Evolutionary conservation across 441 rosid species (phyloP).

Genomic region (Geranium incanum): DNA sequence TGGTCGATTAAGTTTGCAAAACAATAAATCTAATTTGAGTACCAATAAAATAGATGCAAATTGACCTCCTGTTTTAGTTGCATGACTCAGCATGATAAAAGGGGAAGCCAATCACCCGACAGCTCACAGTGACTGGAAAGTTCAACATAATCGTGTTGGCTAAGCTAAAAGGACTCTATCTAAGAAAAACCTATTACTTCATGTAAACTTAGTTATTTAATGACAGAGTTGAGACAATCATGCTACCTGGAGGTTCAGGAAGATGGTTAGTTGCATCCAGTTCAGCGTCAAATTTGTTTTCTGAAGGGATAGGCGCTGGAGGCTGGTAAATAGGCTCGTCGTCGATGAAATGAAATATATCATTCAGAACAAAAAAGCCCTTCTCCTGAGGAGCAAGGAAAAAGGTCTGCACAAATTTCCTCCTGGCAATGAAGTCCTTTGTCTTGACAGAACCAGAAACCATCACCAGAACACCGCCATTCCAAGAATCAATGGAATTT

Average conservation of each 20-base stretch:
- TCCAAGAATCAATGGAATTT: conserved; percentile 57
- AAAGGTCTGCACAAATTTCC: conserved; percentile 59
- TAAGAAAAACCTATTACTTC: no score
- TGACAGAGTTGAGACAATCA: not conserved
- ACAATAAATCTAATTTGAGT: no score
- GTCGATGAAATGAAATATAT: conserved; percentile 52
- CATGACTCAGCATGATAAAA: no score
- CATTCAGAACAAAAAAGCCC: conserved; percentile 62
- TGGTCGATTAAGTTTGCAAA: no score
- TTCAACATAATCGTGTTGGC: no score
- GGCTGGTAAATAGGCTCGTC: conserved; percentile 35
- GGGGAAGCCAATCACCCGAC: no score
- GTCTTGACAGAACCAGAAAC: conserved; percentile 59
- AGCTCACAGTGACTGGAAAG: no score
- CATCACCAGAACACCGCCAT: conserved; percentile 57
- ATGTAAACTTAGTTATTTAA: not conserved
- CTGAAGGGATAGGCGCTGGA: conserved; percentile 38
- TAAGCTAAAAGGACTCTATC: no score
- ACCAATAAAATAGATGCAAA: no score
- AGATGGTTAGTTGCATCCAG: conserved; percentile 41
- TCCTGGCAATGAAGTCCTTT: conserved; percentile 36
- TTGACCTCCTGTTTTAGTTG: no score
- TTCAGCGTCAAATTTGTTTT: conserved; percentile 41
- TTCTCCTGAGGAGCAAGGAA: conserved; percentile 69
- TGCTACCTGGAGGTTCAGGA: conserved; percentile 63